Conservation (phyloP, 1,139 yeast species). For the Kluyveromyces sp. region DNA sequence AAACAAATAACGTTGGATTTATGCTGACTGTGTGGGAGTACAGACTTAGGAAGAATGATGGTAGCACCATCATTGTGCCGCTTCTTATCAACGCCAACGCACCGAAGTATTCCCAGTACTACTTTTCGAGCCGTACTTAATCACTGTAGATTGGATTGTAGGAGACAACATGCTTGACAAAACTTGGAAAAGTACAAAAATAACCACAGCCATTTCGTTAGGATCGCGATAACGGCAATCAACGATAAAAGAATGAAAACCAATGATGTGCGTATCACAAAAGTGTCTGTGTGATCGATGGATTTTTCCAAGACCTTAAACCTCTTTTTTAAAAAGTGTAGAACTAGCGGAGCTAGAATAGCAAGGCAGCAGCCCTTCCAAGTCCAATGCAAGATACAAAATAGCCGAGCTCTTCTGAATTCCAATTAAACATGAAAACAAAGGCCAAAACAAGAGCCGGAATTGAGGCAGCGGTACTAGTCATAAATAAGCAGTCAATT, state of each 20-base stretch:
- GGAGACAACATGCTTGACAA: constrained; percentile 38
- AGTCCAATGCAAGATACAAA: constrained; percentile 49
- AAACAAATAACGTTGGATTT: constrained; percentile 28
- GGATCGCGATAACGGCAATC: constrained; percentile 29
- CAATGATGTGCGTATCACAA: constrained; percentile 36
- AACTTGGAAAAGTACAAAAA: constrained; percentile 30
- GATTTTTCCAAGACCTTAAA: constrained; percentile 23
- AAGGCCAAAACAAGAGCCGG: constrained; percentile 50
- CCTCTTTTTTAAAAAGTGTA: constrained; percentile 33
- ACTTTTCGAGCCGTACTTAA: constrained; percentile 40
- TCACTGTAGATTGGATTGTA: constrained; percentile 38
- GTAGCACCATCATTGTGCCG: constrained; percentile 33
- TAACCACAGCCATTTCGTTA: constrained; percentile 9
- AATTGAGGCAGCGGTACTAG: constrained; percentile 31
- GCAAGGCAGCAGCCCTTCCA: constrained; percentile 37
- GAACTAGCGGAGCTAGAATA: constrained; percentile 37
- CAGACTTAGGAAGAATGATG: constrained; percentile 35
- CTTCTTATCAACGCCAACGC: constrained; percentile 43
- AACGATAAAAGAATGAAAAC: constrained; percentile 40
- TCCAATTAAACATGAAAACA: constrained; percentile 53
- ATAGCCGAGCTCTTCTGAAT: constrained; percentile 50
- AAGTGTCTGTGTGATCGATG: constrained; percentile 50
- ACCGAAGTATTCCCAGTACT: constrained; percentile 49
- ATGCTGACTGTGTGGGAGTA: constrained; percentile 34
- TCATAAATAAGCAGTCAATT: constrained; percentile 39